phyloP scores from a whole-genome alignment of 495 filamentous ascomycete species.

The Aspergillus diversus region DNA sequence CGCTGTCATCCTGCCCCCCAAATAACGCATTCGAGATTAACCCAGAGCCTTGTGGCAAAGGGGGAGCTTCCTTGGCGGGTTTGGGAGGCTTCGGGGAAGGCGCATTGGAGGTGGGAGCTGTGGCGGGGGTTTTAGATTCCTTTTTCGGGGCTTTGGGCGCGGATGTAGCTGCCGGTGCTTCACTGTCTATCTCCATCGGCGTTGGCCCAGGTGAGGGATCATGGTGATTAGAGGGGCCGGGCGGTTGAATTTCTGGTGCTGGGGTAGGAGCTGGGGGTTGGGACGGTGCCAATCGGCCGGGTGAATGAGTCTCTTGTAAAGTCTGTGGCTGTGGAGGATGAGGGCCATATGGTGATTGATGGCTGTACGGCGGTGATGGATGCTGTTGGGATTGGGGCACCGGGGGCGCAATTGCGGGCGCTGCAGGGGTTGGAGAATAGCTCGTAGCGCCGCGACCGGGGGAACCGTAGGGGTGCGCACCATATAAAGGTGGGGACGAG shows the following conservation, averaged over 20 bases:
- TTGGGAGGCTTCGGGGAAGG: slow-evolving; percentile 62
- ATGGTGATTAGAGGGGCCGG: slow-evolving; percentile 16
- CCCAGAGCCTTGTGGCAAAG: slow-evolving; percentile 68
- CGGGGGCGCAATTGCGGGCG: slow-evolving; percentile 28
- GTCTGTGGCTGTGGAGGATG: slow-evolving; percentile 25
- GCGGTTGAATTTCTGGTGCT: slow-evolving; percentile 17
- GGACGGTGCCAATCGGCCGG: slow-evolving; percentile 25
- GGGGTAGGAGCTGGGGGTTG: slow-evolving; percentile 22
- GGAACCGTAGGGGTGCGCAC: slow-evolving; percentile 36
- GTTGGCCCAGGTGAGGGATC: slow-evolving; percentile 25
- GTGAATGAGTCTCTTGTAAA: slow-evolving; percentile 29
- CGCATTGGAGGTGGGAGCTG: slow-evolving; percentile 58
- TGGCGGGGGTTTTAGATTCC: slow-evolving; percentile 46
- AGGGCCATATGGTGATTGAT: slow-evolving; percentile 38
- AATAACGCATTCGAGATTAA: slow-evolving; percentile 66
- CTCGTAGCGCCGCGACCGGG: slow-evolving; percentile 36
- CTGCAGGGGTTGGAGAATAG: slow-evolving; percentile 35
- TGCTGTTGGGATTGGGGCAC: slow-evolving; percentile 32
- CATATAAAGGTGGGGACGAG: slow-evolving; percentile 39
- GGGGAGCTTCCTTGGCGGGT: slow-evolving; percentile 56
- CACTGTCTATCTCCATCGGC: slow-evolving; percentile 46
- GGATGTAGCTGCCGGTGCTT: slow-evolving; percentile 26
- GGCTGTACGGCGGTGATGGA: slow-evolving; percentile 29
- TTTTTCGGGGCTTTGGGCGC: slow-evolving; percentile 30
- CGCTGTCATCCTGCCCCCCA: slow-evolving; percentile 48